These are phyloP conservation scores for Metschnikowia arizonensis DNA, from an alignment of 805 yeast species.

Conservation along the genomic window DNA sequence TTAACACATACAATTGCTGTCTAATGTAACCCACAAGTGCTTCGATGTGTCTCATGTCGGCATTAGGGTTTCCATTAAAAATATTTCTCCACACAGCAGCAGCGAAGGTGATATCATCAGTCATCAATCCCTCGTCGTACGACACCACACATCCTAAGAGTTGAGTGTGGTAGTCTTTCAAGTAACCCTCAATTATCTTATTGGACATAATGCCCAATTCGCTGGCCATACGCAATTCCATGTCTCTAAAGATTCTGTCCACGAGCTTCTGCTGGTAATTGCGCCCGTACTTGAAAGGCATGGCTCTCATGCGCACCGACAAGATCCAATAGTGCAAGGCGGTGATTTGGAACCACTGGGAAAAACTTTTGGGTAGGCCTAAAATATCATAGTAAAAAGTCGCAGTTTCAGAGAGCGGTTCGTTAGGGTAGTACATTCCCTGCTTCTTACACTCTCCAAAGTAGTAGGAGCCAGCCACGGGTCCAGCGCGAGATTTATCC, in stretches of 20 bases:
- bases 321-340: slow-evolving; percentile 90
- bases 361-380: slow-evolving; percentile 77
- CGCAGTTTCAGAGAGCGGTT: slow-evolving; percentile 68
- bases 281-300: slow-evolving; percentile 86
- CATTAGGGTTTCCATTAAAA: slow-evolving; percentile 77
- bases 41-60: slow-evolving; percentile 79
- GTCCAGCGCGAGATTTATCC: slow-evolving; percentile 91
- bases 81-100: slow-evolving; percentile 86
- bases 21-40: slow-evolving; percentile 87
- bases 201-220: slow-evolving; percentile 83
- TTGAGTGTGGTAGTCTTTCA: slow-evolving; percentile 88
- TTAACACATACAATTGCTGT: slow-evolving; percentile 82
- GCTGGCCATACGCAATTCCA: slow-evolving; percentile 78
- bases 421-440: slow-evolving; percentile 73
- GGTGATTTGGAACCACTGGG: slow-evolving; percentile 96
- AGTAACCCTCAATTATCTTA: slow-evolving; percentile 75
- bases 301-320: slow-evolving; percentile 90
- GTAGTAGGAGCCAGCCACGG: slow-evolving; percentile 87
- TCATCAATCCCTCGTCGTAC: slow-evolving; percentile 85
- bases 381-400: slow-evolving; percentile 81
- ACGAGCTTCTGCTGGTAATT: slow-evolving; percentile 89
- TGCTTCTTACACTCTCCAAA: slow-evolving; percentile 84
- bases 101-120: slow-evolving; percentile 74
- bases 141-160: slow-evolving; percentile 84
- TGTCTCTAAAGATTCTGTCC: slow-evolving; percentile 84